Percentiles rank a stretch among this genome's conserved stretches.
Evolutionary conservation across 2,329 filamentous ascomycete species (phyloP).

Genomic region (Fusarium domesticum): DNA sequence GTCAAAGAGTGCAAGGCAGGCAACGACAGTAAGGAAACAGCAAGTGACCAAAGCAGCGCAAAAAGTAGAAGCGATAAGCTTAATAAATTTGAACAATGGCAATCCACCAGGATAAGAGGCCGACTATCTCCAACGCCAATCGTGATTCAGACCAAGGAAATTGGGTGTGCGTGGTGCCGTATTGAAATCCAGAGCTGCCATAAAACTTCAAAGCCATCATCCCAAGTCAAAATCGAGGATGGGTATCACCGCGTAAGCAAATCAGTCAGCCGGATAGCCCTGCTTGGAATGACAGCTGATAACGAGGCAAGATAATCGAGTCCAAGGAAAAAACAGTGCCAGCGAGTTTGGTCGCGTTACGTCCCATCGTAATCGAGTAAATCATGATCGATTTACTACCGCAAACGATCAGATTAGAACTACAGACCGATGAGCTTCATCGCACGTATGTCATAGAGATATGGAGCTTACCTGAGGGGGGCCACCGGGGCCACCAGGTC

Average conservation of each 20-base stretch:
- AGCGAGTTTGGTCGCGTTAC: constrained; percentile 21
- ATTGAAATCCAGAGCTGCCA: constrained; percentile 32
- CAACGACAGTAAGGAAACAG: constrained; percentile 26
- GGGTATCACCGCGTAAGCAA: constrained; percentile 27
- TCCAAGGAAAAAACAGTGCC: constrained; percentile 28
- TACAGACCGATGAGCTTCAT: neutral
- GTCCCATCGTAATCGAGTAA: constrained; percentile 30
- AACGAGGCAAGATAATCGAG: constrained; percentile 27
- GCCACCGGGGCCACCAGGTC: constrained; percentile 37
- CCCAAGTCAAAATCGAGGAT: constrained; percentile 24
- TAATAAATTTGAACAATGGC: constrained; percentile 38
- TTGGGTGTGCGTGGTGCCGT: constrained; percentile 31
- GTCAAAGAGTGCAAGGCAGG: constrained; percentile 18
- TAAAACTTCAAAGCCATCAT: constrained; percentile 30
- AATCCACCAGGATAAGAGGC: constrained; percentile 32
- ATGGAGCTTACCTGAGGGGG: constrained; percentile 38
- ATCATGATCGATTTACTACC: constrained; percentile 30
- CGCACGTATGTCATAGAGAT: neutral
- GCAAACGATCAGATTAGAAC: constrained; percentile 11
- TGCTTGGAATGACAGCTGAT: constrained; percentile 21
- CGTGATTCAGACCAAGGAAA: constrained; percentile 40
- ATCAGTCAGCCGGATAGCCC: constrained; percentile 24
- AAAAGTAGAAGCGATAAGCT: constrained; percentile 28
- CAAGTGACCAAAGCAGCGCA: constrained; percentile 25
- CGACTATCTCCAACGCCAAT: constrained; percentile 43